These are phyloP conservation scores for Apophysomyces trapeziformis DNA, from an alignment of 371 early-diverging fungal species.

Conservation along the genomic window DNA sequence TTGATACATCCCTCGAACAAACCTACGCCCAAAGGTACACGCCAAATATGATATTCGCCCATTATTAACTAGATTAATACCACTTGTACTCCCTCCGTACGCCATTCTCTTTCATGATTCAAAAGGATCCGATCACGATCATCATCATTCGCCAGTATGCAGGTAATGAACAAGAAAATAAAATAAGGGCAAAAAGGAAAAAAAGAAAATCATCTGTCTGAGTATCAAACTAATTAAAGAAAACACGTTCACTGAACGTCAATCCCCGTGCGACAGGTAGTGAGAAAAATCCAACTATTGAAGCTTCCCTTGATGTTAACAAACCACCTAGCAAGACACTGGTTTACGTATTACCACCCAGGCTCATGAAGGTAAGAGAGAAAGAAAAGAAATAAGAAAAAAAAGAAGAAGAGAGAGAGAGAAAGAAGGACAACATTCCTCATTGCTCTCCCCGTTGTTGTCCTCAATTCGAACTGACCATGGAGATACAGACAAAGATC, in stretches of 20 bases:
- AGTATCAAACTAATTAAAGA: constrained; percentile 11
- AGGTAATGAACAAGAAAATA: neutral
- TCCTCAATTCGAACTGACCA: neutral
- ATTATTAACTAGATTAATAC: neutral
- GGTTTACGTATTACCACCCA: constrained; percentile 2
- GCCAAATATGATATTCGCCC: neutral
- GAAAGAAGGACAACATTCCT: neutral
- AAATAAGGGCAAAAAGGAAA: neutral
- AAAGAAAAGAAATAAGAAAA: too few species aligned
- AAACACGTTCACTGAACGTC: neutral
- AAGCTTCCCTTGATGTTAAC: neutral
- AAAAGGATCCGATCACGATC: constrained; percentile 7
- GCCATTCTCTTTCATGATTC: neutral
- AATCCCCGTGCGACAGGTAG: constrained; percentile 10
- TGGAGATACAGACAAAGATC: neutral
- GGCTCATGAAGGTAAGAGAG: neutral
- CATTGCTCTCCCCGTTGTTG: neutral
- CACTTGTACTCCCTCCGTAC: neutral
- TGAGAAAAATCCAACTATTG: neutral
- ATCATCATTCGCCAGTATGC: constrained; percentile 1
- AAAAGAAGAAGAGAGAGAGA: too few species aligned
- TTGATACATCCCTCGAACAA: neutral
- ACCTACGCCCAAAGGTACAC: neutral
- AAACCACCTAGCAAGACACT: neutral
- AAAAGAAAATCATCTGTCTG: constrained; percentile 5